phyloP scores from a whole-genome alignment of 2,329 filamentous ascomycete genomes.

The Colletotrichum caudatum region DNA sequence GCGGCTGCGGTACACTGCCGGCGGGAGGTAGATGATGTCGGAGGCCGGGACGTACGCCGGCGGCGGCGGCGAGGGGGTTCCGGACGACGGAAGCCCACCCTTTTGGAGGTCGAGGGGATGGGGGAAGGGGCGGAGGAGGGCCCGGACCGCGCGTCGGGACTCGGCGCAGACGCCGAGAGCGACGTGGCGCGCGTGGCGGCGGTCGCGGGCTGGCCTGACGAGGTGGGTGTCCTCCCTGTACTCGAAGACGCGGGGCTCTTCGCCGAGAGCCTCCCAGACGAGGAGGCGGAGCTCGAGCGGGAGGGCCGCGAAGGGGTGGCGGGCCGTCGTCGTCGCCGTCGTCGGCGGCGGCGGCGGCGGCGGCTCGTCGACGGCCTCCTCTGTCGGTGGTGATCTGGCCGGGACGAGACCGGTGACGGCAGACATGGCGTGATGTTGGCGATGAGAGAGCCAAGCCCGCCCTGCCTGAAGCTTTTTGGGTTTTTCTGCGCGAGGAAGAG shows the following conservation, averaged over 20 bases:
- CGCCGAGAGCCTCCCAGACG: constrained; percentile 27
- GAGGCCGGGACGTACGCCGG: constrained; percentile 3
- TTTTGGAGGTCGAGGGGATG: constrained; percentile 33
- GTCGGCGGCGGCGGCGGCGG: no score
- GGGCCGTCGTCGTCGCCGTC: neutral
- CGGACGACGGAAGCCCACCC: neutral
- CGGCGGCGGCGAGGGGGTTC: neutral
- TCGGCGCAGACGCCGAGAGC: constrained; percentile 25
- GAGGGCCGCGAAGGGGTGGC: constrained; percentile 29
- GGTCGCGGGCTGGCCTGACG: constrained; percentile 23
- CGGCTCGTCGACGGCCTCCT: neutral
- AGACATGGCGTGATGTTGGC: neutral
- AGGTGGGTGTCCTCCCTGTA: constrained; percentile 33
- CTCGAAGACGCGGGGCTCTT: constrained; percentile 26
- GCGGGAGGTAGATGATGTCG: constrained; percentile 35
- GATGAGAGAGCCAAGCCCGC: neutral
- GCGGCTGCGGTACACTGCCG: constrained; percentile 33
- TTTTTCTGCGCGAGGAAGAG: neutral
- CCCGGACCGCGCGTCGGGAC: constrained; percentile 13
- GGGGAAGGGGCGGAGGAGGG: constrained; percentile 23
- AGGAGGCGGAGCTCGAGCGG: constrained; percentile 37
- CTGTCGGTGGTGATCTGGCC: neutral
- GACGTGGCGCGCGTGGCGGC: constrained; percentile 31
- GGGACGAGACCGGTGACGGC: neutral
- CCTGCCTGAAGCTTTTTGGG: neutral